Percentiles rank a stretch among this genome's conserved stretches.
These are phyloP conservation scores for Myrica gale DNA, from an alignment of 306 rosid genomes.

Conservation along the genomic window DNA sequence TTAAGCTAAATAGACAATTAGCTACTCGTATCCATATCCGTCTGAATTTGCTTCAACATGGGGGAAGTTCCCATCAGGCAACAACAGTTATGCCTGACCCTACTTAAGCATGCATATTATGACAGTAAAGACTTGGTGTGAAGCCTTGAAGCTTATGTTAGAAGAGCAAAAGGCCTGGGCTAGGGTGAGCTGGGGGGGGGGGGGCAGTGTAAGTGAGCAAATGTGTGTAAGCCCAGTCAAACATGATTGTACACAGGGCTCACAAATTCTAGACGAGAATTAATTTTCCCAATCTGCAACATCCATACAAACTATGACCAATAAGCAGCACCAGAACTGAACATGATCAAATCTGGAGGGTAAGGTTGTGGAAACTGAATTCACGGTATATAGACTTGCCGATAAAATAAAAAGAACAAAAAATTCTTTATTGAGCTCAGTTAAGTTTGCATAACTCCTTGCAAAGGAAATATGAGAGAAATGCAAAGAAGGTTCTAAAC, in stretches of 20 bases:
- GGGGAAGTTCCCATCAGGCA: slow-evolving; percentile 6
- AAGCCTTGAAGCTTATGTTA: not conserved
- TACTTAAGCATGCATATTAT: slow-evolving; percentile 6
- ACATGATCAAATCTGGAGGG: no score
- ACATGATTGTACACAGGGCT: no score
- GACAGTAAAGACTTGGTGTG: not conserved
- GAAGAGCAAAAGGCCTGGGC: not conserved
- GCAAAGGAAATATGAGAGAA: no score
- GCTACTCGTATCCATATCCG: not conserved
- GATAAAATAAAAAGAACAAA: no score
- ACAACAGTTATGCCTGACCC: slow-evolving; percentile 5
- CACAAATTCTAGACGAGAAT: no score
- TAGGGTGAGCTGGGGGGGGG: not conserved
- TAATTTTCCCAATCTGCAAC: no score
- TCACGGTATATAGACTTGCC: no score
- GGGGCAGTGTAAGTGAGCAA: not conserved
- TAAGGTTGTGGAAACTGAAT: no score
- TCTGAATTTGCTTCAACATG: not conserved
- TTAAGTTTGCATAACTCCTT: no score
- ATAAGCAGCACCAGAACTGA: no score
- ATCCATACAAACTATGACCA: no score
- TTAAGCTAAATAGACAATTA: not conserved
- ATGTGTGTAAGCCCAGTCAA: not conserved
- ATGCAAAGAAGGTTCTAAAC: not conserved
- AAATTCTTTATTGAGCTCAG: no score